phyloP scores from a whole-genome alignment of 2,329 filamentous ascomycete genomes.

The Hirsutella rhossiliensis region DNA sequence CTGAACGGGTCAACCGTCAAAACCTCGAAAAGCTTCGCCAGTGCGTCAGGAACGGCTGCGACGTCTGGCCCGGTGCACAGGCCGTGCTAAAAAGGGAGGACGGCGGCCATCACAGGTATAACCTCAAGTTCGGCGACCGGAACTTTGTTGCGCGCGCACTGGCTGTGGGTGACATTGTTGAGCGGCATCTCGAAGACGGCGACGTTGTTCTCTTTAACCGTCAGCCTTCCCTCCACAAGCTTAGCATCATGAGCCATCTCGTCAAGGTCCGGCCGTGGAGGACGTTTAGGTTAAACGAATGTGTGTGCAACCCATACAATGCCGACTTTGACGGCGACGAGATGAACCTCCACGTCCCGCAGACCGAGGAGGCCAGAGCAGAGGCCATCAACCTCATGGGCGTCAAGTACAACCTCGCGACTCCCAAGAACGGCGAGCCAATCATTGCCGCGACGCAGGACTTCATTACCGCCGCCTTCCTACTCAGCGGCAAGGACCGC shows the following conservation, averaged over 20 bases:
- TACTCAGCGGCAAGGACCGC: slow-evolving; percentile 82
- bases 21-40: slow-evolving; percentile 73
- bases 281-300: slow-evolving; percentile 94
- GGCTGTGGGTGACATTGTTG: slow-evolving; percentile 75
- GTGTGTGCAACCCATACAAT: slow-evolving; percentile 96
- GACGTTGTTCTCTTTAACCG: slow-evolving; percentile 97
- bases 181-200: slow-evolving; percentile 87
- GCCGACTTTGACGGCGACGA: slow-evolving; percentile 98
- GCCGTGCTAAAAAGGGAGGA: slow-evolving; percentile 62
- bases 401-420: slow-evolving; percentile 90
- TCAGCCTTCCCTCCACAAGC: slow-evolving; percentile 93
- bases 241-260: slow-evolving; percentile 94
- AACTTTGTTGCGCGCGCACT: slow-evolving; percentile 62
- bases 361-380: slow-evolving; percentile 90
- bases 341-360: slow-evolving; percentile 97
- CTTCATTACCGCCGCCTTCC: slow-evolving; percentile 91
- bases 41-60: slow-evolving; percentile 63
- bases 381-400: slow-evolving; percentile 97
- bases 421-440: slow-evolving; percentile 93
- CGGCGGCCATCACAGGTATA: slow-evolving; percentile 57
- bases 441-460: slow-evolving; percentile 99
- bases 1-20: slow-evolving; percentile 72
- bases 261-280: slow-evolving; percentile 90
- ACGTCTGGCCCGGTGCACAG: slow-evolving; percentile 80
- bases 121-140: slow-evolving; percentile 63